Evolutionary conservation across 2,329 filamentous ascomycete genomes (phyloP).

Genomic region (Fusarium sp.): DNA sequence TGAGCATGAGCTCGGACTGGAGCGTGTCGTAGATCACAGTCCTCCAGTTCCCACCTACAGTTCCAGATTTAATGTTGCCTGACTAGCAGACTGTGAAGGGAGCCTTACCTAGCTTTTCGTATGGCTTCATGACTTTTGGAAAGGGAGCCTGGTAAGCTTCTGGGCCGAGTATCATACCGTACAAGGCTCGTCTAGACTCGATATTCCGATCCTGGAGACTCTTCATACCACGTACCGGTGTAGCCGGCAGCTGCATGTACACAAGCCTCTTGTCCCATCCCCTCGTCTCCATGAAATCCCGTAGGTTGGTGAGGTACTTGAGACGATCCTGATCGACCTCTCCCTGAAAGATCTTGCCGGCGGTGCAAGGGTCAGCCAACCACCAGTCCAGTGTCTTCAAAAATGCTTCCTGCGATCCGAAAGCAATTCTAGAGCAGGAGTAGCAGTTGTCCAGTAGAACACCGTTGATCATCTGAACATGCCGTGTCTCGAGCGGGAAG

Average conservation of each 20-base stretch:
- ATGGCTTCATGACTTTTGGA: neutral
- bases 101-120: neutral
- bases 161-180: too few relatives aligned
- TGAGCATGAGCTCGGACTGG: conserved; percentile 1
- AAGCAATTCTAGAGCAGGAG: neutral
- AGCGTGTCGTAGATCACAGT: neutral
- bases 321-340: neutral
- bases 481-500: neutral
- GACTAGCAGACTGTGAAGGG: too few relatives aligned
- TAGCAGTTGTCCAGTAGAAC: conserved; percentile 3
- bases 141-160: neutral
- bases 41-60: neutral
- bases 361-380: neutral
- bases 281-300: neutral
- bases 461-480: neutral
- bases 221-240: neutral
- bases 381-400: neutral
- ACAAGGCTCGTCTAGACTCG: neutral
- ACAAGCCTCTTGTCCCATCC: neutral
- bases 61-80: neutral
- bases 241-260: neutral
- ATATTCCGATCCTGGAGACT: neutral
- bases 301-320: neutral
- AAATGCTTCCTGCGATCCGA: neutral
- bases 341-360: neutral